Evolutionary conservation across 257 asterid species (phyloP).

Genomic region (Rauvolfia tetraphylla): DNA sequence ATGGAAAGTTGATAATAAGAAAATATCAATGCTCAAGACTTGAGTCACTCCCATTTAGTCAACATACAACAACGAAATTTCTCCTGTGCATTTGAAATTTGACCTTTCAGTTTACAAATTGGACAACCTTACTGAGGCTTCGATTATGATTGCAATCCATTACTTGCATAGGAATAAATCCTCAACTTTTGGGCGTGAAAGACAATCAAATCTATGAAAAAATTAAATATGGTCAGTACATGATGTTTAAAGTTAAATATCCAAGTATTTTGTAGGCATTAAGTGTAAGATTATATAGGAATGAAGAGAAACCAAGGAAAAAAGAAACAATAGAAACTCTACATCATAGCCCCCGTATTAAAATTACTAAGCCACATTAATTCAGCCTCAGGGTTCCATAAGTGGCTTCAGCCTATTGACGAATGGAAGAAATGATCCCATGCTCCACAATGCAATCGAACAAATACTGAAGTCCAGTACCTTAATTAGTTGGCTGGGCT

Average conservation of each 20-base stretch:
- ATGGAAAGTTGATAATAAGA: not conserved
- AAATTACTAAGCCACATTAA: not conserved
- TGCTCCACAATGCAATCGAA: not conserved
- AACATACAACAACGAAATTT: not conserved
- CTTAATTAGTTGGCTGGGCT: constrained; percentile 55
- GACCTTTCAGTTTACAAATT: not conserved
- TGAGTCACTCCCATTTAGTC: not conserved
- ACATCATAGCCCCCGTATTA: not conserved
- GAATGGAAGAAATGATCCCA: not conserved
- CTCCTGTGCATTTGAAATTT: not conserved
- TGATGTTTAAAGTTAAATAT: not conserved
- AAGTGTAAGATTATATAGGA: not conserved
- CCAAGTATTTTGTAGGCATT: not conserved
- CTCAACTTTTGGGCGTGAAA: not conserved
- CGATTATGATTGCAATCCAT: not conserved
- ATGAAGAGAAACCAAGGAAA: not conserved
- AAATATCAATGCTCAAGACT: not conserved
- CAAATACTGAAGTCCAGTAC: constrained; percentile 25
- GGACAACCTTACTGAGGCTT: not conserved
- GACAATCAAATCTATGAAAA: not conserved
- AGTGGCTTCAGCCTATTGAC: not conserved
- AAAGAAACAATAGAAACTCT: not conserved
- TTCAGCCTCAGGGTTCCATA: not conserved
- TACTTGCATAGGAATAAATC: not conserved
- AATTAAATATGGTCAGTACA: not conserved